Evolutionary conservation across 345 rosid genomes (phyloP).

Genomic region (Theobroma cacao): DNA sequence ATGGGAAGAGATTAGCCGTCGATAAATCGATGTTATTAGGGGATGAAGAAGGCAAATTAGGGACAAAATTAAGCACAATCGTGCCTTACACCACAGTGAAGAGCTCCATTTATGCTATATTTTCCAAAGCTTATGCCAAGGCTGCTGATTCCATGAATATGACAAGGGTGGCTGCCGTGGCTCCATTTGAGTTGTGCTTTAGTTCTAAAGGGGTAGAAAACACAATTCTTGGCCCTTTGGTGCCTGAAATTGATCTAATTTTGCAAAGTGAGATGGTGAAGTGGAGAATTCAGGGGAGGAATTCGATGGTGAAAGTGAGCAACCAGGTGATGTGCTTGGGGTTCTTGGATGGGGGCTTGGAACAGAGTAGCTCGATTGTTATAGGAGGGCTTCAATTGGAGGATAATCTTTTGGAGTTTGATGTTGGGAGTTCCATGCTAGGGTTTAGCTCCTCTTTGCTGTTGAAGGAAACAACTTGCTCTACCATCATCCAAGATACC

Average conservation of each 20-base stretch:
- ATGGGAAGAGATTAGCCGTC: constrained; percentile 37
- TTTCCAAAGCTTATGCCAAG: constrained; percentile 38
- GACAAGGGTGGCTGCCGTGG: constrained; percentile 36
- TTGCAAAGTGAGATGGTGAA: constrained; percentile 91
- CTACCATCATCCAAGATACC: constrained; percentile 12
- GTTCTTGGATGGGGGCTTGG: constrained; percentile 62
- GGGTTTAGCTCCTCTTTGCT: constrained; percentile 49
- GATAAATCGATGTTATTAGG: constrained; percentile 21
- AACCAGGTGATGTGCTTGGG: constrained; percentile 64
- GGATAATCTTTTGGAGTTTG: constrained; percentile 61
- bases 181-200: constrained; percentile 64
- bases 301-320: constrained; percentile 53
- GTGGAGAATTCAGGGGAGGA: constrained; percentile 65
- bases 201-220: not conserved
- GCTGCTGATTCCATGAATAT: constrained; percentile 44
- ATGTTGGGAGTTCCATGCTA: constrained; percentile 56
- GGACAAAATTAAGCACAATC: constrained; percentile 50
- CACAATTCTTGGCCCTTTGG: constrained; percentile 5
- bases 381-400: constrained; percentile 80
- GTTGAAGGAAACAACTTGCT: constrained; percentile 27
- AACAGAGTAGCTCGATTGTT: constrained; percentile 34
- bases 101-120: constrained; percentile 47
- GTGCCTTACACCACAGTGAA: constrained; percentile 66
- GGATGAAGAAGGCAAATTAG: constrained; percentile 1
- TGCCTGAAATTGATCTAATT: constrained; percentile 60